Conservation (phyloP, 2,329 filamentous ascomycete genomes). For the Sclerotinia borealis region DNA sequence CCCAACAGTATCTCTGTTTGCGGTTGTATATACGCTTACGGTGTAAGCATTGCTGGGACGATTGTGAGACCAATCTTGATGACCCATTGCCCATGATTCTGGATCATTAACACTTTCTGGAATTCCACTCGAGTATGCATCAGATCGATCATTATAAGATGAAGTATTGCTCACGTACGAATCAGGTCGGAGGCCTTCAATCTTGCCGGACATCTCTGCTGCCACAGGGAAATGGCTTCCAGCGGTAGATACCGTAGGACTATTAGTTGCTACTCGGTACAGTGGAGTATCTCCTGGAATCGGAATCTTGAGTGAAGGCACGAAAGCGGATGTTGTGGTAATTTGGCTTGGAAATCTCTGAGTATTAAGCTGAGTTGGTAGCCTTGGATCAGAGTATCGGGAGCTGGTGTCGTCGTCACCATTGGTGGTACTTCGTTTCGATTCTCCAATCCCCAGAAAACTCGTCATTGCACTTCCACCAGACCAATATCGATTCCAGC, state of each 20-base stretch:
- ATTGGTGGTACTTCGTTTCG: conserved; percentile 36
- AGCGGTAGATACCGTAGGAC: conserved; percentile 58
- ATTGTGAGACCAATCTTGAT: conserved; percentile 43
- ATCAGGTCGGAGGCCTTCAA: conserved; percentile 46
- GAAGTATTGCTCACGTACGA: conserved; percentile 35
- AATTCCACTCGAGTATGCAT: conserved; percentile 58
- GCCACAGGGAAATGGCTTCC: conserved; percentile 43
- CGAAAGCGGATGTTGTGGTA: conserved; percentile 62
- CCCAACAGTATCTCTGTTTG: conserved; percentile 31
- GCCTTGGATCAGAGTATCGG: conserved; percentile 43
- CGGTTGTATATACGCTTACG: conserved; percentile 40
- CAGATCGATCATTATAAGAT: conserved; percentile 29
- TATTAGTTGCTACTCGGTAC: conserved; percentile 57
- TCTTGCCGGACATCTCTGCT: conserved; percentile 54
- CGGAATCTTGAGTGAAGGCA: conserved; percentile 60
- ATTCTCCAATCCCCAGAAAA: conserved; percentile 52
- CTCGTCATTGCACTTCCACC: conserved; percentile 60
- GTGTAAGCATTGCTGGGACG: conserved; percentile 49
- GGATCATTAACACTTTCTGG: conserved; percentile 48
- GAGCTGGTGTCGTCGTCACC: conserved; percentile 47
- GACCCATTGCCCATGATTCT: conserved; percentile 26
- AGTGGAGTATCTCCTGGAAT: conserved; percentile 49
- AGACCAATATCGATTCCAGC: conserved; percentile 74
- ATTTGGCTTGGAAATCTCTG: conserved; percentile 37
- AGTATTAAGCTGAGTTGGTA: conserved; percentile 40